Percentiles rank a stretch among this genome's conserved stretches.
Evolutionary conservation across 1,139 yeast species (phyloP).

Genomic region (Geotrichum candidum): DNA sequence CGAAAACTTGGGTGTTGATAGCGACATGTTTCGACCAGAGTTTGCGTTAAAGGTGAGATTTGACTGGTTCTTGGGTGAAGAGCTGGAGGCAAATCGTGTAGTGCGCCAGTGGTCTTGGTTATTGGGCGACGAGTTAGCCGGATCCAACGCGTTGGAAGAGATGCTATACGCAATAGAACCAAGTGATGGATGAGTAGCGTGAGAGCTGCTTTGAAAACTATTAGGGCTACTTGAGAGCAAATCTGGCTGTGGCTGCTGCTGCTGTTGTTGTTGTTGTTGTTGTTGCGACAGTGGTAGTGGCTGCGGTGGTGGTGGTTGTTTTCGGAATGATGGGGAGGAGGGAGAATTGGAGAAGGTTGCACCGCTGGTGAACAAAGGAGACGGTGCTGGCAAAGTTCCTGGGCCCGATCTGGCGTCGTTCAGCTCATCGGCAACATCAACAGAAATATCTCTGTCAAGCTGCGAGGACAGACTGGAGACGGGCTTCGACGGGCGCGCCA

Average conservation of each 20-base stretch:
- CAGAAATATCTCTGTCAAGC: conserved; percentile 1
- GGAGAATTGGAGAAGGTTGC: neutral
- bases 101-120: neutral
- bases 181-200: conserved; percentile 6
- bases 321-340: neutral
- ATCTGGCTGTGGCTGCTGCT: neutral
- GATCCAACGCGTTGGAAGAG: neutral
- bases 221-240: conserved; percentile 6
- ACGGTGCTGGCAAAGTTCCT: conserved; percentile 9
- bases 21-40: neutral
- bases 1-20: neutral
- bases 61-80: neutral
- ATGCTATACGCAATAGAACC: conserved; percentile 3
- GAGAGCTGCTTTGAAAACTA: conserved; percentile 5
- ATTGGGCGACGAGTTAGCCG: conserved; percentile 1
- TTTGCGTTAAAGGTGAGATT: neutral
- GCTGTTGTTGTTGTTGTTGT: neutral
- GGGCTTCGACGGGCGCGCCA: conserved; percentile 25
- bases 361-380: conserved; percentile 2
- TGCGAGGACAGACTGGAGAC: conserved; percentile 13
- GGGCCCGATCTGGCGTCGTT: conserved; percentile 11
- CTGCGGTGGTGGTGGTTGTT: conserved; percentile 1
- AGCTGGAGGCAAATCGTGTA: neutral
- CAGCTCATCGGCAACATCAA: neutral
- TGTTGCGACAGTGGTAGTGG: neutral